Evolutionary conservation across 139 green algal species (phyloP).

Genomic region (Trebouxia sp.): DNA sequence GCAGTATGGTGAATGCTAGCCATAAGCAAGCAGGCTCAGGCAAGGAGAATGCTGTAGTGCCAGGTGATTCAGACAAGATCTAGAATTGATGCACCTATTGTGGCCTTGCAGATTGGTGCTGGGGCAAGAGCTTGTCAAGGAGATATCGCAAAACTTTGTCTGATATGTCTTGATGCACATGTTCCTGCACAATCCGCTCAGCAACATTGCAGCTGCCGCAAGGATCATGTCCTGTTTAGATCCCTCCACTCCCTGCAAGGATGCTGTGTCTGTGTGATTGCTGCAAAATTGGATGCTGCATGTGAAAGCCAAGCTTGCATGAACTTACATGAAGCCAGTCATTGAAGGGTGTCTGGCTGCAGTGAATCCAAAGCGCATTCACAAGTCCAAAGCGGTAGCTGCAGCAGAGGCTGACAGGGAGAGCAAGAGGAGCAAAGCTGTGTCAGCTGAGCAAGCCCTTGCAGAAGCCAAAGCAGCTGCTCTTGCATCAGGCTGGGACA

Average conservation of each 20-base stretch:
- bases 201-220: too few species aligned
- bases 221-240: too few species aligned
- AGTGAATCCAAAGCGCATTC: conserved; percentile 16
- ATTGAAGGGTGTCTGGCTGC: not conserved
- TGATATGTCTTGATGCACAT: too few species aligned
- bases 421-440: not conserved
- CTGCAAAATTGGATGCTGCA: too few species aligned
- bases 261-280: not conserved
- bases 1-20: not conserved
- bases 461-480: conserved; percentile 18
- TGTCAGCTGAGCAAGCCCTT: not conserved
- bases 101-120: too few species aligned
- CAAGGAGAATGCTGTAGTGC: not conserved
- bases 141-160: too few species aligned
- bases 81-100: too few species aligned
- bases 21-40: not conserved
- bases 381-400: not conserved
- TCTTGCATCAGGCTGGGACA: conserved; percentile 13
- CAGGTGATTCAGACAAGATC: too few species aligned
- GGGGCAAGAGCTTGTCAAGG: too few species aligned
- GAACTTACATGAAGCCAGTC: too few species aligned
- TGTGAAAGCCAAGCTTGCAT: too few species aligned
- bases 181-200: too few species aligned
- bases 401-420: conserved; percentile 14
- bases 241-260: not conserved